Percentiles rank a stretch among this genome's conserved stretches.
Conservation (phyloP, 441 rosid genomes). For the Rhodomyrtus psidioides region DNA sequence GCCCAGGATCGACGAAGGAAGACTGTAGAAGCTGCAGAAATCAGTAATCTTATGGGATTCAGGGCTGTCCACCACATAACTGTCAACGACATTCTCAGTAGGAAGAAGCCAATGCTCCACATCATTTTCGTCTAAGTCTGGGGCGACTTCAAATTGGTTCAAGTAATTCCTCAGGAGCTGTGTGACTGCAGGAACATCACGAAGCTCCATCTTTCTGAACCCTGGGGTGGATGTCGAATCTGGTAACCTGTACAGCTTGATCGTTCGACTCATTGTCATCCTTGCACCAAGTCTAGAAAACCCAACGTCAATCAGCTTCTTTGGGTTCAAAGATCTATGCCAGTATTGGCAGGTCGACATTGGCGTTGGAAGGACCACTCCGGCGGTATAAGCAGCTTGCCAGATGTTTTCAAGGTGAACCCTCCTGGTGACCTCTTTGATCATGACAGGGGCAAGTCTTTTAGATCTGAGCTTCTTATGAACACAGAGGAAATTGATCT, state of each 20-base stretch:
- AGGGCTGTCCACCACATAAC: constrained; percentile 82
- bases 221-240: constrained; percentile 75
- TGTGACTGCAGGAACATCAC: constrained; percentile 82
- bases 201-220: constrained; percentile 80
- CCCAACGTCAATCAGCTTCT: constrained; percentile 93
- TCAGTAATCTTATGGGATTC: constrained; percentile 86
- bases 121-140: constrained; percentile 73
- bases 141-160: constrained; percentile 65
- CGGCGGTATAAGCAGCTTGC: constrained; percentile 95
- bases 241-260: constrained; percentile 75
- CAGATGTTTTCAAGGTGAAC: constrained; percentile 87
- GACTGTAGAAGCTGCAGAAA: constrained; percentile 92
- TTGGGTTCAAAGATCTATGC: constrained; percentile 93
- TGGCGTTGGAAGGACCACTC: constrained; percentile 89
- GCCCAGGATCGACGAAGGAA: constrained; percentile 91
- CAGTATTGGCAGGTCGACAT: constrained; percentile 85
- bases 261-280: constrained; percentile 93
- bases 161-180: constrained; percentile 67
- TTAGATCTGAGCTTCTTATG: constrained; percentile 91
- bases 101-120: constrained; percentile 95
- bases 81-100: constrained; percentile 61
- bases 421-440: constrained; percentile 88
- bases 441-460: constrained; percentile 91
- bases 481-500: constrained; percentile 89
- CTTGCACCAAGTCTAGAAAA: constrained; percentile 89